A percentile compares a stretch with the other conserved stretches of the same genome.
Evolutionary conservation across 768 basidiomycete genomes (phyloP).

Genomic region (Piloderma croceum): DNA sequence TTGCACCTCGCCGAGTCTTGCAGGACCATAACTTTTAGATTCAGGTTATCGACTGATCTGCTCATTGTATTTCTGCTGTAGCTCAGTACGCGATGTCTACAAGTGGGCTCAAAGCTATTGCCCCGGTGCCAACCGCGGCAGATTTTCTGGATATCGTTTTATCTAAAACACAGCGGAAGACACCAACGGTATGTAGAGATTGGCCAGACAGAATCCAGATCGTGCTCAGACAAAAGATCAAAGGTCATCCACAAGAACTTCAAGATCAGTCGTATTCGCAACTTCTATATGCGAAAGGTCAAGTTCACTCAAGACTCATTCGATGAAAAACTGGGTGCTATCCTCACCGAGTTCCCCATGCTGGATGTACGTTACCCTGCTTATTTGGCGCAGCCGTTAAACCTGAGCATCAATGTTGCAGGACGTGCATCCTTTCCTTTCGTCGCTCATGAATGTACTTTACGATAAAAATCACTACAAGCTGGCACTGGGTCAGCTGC

Average conservation of each 20-base stretch:
- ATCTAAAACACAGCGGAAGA: slow-evolving; percentile 94
- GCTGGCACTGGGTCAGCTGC: slow-evolving; percentile 93
- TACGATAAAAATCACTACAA: slow-evolving; percentile 99
- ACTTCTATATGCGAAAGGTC: slow-evolving; percentile 99
- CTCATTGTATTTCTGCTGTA: too few relatives aligned
- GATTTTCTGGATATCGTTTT: slow-evolving; percentile 94
- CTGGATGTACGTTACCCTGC: slow-evolving; percentile 68
- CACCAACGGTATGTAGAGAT: slow-evolving; percentile 70
- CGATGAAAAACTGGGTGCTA: slow-evolving; percentile 90
- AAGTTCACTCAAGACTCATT: slow-evolving; percentile 98
- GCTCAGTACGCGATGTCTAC: slow-evolving; percentile 69
- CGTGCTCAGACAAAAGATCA: too few relatives aligned
- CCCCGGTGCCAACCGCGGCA: slow-evolving; percentile 94
- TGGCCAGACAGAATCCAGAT: too few relatives aligned
- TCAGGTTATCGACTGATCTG: too few relatives aligned
- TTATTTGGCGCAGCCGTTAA: slow-evolving; percentile 1
- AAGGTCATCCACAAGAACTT: slow-evolving; percentile 99
- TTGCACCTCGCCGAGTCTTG: too few relatives aligned
- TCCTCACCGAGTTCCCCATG: slow-evolving; percentile 94
- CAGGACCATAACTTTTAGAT: too few relatives aligned
- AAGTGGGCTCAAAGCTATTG: slow-evolving; percentile 91
- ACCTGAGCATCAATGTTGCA: slow-evolving; percentile 18
- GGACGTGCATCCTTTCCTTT: slow-evolving; percentile 95
- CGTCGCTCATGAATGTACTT: slow-evolving; percentile 94
- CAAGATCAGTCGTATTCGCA: slow-evolving; percentile 97